Percentiles rank a stretch among this genome's conserved stretches.
phyloP scores from a whole-genome alignment of 2,329 filamentous ascomycete genomes.

The Myotisia sp. region DNA sequence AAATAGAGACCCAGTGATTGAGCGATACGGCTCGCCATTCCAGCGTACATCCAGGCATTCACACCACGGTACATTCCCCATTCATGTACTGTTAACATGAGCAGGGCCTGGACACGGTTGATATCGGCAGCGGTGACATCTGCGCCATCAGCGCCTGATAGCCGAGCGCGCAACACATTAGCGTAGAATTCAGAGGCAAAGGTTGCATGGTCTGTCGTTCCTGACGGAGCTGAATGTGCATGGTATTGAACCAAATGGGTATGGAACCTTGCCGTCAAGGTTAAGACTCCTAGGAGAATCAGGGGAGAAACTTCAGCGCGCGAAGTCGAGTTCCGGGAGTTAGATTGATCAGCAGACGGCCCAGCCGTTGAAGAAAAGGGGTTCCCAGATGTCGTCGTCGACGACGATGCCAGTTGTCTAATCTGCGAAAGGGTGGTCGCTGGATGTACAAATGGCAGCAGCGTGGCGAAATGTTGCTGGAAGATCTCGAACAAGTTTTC shows the following conservation, averaged over 20 bases:
- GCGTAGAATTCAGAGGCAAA: constrained; percentile 43
- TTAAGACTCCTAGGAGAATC: constrained; percentile 42
- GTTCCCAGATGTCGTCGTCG: constrained; percentile 9
- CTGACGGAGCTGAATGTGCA: constrained; percentile 33
- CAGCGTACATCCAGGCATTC: constrained; percentile 39
- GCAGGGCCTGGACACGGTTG: constrained; percentile 38
- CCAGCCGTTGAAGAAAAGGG: constrained; percentile 12
- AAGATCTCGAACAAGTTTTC: constrained; percentile 45
- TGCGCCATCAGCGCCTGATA: constrained; percentile 32
- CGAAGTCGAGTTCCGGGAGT: constrained; percentile 18
- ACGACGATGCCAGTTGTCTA: constrained; percentile 21
- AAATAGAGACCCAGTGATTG: constrained; percentile 34
- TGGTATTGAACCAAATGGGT: constrained; percentile 35
- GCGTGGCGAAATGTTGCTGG: constrained; percentile 42
- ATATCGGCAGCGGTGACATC: constrained; percentile 32
- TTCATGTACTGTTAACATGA: constrained; percentile 45
- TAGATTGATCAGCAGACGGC: constrained; percentile 1
- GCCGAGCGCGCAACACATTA: constrained; percentile 34
- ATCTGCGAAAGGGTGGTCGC: constrained; percentile 40
- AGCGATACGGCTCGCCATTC: constrained; percentile 32
- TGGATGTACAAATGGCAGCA: constrained; percentile 44
- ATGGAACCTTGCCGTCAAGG: constrained; percentile 43
- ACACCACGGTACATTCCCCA: constrained; percentile 42
- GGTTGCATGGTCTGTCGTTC: constrained; percentile 33
- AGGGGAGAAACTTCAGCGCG: constrained; percentile 31